These are phyloP conservation scores for Calonectria naviculata DNA, from an alignment of 2,329 filamentous ascomycete genomes.

Conservation along the genomic window DNA sequence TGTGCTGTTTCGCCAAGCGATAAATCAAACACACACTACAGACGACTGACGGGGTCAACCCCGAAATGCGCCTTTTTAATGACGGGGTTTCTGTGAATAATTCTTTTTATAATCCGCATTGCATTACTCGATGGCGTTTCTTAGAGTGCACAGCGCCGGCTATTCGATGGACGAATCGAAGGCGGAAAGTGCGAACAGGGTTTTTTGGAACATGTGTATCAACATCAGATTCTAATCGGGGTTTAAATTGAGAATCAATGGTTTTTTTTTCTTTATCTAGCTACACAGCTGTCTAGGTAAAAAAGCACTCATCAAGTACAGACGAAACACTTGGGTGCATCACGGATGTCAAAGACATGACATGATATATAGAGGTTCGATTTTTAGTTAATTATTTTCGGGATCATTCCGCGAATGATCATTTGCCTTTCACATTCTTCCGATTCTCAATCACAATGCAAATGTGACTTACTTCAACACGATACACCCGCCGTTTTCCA, in stretches of 20 bases:
- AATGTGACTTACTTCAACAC: slow-evolving; percentile 20
- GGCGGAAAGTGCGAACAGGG: background rate
- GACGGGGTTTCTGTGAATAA: background rate
- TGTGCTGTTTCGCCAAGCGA: slow-evolving; percentile 36
- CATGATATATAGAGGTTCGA: background rate
- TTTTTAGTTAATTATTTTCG: background rate
- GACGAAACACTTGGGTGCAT: background rate
- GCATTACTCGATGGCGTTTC: slow-evolving; percentile 9
- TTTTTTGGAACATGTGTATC: background rate
- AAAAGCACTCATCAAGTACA: background rate
- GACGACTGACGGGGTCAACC: background rate
- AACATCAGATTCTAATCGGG: slow-evolving; percentile 2
- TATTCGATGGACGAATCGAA: background rate
- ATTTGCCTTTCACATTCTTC: background rate
- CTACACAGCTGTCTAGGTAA: background rate
- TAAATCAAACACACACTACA: background rate
- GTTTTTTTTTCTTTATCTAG: background rate
- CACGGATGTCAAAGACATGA: background rate
- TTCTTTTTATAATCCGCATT: background rate
- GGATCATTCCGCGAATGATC: background rate
- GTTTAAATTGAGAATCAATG: background rate
- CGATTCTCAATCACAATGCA: background rate
- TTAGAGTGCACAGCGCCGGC: background rate
- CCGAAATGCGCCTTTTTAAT: background rate
- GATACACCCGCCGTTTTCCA: slow-evolving; percentile 29